A percentile compares a stretch with the other conserved stretches of the same genome.
These are phyloP conservation scores for Alternaria tenuissima DNA, from an alignment of 2,329 filamentous ascomycete species.

Conservation along the genomic window DNA sequence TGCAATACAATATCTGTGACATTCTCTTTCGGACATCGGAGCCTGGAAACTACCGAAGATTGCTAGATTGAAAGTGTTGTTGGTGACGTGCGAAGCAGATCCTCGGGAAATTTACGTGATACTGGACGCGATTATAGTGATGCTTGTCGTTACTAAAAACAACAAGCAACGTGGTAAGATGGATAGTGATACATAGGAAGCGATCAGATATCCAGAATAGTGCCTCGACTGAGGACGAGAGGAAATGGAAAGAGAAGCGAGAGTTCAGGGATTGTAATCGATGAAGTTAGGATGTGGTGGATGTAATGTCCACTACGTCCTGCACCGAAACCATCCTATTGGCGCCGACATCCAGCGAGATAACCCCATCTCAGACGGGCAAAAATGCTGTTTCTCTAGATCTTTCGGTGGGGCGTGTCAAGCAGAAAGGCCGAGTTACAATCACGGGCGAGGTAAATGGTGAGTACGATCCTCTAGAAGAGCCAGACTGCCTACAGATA, in stretches of 20 bases:
- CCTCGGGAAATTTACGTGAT: neutral
- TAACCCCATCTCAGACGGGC: too few species aligned
- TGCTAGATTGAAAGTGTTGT: neutral
- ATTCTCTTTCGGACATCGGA: neutral
- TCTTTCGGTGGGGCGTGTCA: neutral
- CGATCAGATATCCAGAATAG: neutral
- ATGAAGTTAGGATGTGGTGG: neutral
- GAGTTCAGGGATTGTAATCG: neutral
- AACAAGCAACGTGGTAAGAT: too few species aligned
- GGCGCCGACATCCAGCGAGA: too few species aligned
- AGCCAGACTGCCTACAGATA: neutral
- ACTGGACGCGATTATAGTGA: accelerated
- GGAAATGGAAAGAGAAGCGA: neutral
- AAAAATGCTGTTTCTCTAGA: neutral
- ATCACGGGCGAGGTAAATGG: neutral
- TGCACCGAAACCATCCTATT: too few species aligned
- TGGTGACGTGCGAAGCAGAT: neutral
- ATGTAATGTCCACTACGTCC: neutral
- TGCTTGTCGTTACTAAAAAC: neutral
- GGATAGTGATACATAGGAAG: neutral
- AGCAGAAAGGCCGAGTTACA: neutral
- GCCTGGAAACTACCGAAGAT: neutral
- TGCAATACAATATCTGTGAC: neutral
- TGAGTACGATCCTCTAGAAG: neutral
- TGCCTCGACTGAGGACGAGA: neutral